Evolutionary conservation across 148 eudicot genomes (phyloP), one percentile per base, ranked within the genome.

Genomic region (Dysphania ambrosioides): DNA sequence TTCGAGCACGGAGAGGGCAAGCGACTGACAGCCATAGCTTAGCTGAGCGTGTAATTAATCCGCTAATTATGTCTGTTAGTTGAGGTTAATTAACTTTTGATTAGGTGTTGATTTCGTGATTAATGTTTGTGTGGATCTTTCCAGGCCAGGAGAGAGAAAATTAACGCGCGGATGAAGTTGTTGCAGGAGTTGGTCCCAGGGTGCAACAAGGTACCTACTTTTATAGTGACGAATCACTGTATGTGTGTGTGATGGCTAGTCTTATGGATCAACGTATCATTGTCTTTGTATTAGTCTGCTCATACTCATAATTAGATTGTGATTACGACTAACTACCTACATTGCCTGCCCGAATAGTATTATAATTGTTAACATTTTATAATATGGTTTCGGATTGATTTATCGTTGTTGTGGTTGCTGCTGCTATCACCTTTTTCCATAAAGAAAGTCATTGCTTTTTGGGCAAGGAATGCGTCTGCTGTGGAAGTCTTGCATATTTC

Each of bases 21-120:
- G 99, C 99, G 32, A 95, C 99, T 16, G 94, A 95, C 82, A 92
- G 97, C 80, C 99, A 95, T 72, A 95, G 99, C 87, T 87, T 95
- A 85, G 97, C 99, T 51, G 99, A 95, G 80, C 82, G 99, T 83
- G 99, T 95, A 90, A 85, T 63, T 65, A 49, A 47, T 16, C 3
- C 19, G 5, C 67, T 58, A 36, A 55, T 75, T 75, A 36, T 26
- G 24, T 55, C 15, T 24, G 0, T 35, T 71, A 34, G 34, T 71
- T 4, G n/a, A 1, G 44, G 23, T 16, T 30, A n/a, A 44, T 47
- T 23, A 4, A 73, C 18, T 57, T 11, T 71, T 71, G 55, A 75
- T 71, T n/a, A 72, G 73, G 34, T 56, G 75, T 27, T 47, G 55
- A 41, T 78, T 23, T 0, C 40, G 44, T 75, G 27, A 65, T 71